These are phyloP conservation scores for Penicillium frequentans DNA, from an alignment of 2,329 filamentous ascomycete genomes.

Conservation along the genomic window DNA sequence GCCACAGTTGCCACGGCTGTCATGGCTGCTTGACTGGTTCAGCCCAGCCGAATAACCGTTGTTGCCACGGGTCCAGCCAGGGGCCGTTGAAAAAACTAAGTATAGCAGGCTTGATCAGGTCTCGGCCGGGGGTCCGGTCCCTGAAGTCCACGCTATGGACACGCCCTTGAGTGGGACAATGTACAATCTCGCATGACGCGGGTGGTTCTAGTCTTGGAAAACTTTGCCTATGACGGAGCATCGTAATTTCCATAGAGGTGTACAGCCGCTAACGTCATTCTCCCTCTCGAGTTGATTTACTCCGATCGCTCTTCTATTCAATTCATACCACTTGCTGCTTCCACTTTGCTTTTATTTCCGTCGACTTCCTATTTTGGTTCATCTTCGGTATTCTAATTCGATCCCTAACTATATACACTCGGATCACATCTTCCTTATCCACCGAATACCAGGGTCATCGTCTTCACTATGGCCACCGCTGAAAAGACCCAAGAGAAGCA, in stretches of 20 bases:
- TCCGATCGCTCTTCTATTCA: not conserved
- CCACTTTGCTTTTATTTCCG: not conserved
- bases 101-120: not conserved
- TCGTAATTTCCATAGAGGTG: not conserved
- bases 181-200: constrained; percentile 11
- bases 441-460: not conserved
- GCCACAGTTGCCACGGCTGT: not conserved
- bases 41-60: not conserved
- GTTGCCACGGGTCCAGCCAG: constrained; percentile 19
- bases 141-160: not conserved
- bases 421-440: not conserved
- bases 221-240: not conserved
- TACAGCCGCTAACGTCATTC: constrained; percentile 25
- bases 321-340: constrained; percentile 14
- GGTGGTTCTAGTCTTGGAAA: constrained; percentile 1
- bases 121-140: not conserved
- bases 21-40: not conserved
- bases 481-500: constrained; percentile 30
- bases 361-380: not conserved
- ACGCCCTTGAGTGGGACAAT: constrained; percentile 9
- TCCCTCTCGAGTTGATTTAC: not conserved
- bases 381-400: not conserved
- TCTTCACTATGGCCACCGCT: constrained; percentile 27
- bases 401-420: not conserved
- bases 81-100: not conserved